Conservation (phyloP, 2,329 filamentous ascomycete species). For the Cadophora gregata region DNA sequence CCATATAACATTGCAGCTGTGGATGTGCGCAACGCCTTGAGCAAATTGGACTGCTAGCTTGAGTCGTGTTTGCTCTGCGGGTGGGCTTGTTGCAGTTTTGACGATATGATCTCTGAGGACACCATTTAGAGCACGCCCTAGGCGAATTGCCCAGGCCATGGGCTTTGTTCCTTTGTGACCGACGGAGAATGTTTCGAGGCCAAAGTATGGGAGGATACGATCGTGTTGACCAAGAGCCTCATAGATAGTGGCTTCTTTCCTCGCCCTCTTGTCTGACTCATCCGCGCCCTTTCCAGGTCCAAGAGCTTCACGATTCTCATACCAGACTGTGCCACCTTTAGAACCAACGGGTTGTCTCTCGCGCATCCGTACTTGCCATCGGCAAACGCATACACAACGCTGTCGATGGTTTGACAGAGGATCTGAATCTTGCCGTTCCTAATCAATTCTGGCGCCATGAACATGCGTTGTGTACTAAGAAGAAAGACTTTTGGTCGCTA, state of each 20-base stretch:
- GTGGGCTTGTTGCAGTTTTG: background rate
- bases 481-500: too few species aligned
- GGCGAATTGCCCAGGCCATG: background rate
- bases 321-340: constrained; percentile 3
- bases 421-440: constrained; percentile 7
- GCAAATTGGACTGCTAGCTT: background rate
- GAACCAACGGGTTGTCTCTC: background rate
- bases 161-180: background rate
- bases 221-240: constrained; percentile 5
- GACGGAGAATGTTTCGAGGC: background rate
- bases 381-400: constrained; percentile 5
- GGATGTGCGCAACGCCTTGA: background rate
- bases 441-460: constrained; percentile 5
- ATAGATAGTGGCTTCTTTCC: background rate
- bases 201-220: background rate
- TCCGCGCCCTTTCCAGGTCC: background rate
- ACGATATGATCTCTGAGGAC: background rate
- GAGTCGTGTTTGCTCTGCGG: background rate
- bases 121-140: background rate
- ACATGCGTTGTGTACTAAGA: background rate
- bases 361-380: background rate
- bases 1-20: background rate
- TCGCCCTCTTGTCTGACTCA: background rate
- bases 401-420: constrained; percentile 1
- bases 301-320: background rate